Evolutionary conservation across 768 basidiomycete species (phyloP).

Genomic region (Ephemerocybe angulata): DNA sequence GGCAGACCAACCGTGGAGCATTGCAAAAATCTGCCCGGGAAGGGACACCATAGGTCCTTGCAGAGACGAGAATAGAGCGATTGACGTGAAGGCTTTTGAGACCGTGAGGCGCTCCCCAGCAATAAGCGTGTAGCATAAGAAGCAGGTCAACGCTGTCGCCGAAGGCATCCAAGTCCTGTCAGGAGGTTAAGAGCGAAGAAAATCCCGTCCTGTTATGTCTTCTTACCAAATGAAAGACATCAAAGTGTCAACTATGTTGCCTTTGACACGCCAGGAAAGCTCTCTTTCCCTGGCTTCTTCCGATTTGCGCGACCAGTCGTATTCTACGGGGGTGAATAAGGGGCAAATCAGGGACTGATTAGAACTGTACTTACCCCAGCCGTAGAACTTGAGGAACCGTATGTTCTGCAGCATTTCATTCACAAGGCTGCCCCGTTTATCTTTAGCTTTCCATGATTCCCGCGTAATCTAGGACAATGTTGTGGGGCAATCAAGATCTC

Average conservation of each 20-base stretch:
- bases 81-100: conserved; percentile 76
- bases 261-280: conserved; percentile 63
- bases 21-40: conserved; percentile 60
- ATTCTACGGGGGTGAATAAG: conserved; percentile 35
- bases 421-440: conserved; percentile 64
- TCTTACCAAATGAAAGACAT: conserved; percentile 66
- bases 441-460: conserved; percentile 47
- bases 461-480: background rate
- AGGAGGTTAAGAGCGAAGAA: conserved; percentile 3
- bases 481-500: background rate
- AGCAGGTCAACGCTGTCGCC: conserved; percentile 59
- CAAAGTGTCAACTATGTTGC: conserved; percentile 55
- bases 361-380: conserved; percentile 53
- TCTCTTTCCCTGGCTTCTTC: conserved; percentile 56
- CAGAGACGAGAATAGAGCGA: conserved; percentile 72
- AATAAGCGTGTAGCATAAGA: conserved; percentile 64
- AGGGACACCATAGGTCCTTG: conserved; percentile 64
- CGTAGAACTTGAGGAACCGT: conserved; percentile 71
- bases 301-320: conserved; percentile 56
- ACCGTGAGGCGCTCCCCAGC: conserved; percentile 67
- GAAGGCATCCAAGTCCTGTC: conserved; percentile 73
- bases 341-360: background rate
- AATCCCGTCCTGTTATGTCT: background rate
- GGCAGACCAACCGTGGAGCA: conserved; percentile 49
- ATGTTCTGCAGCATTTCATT: conserved; percentile 77